Percentiles rank a stretch among this genome's conserved stretches.
Conservation (phyloP, 2,329 filamentous ascomycete species). For the Penicillium sp. region DNA sequence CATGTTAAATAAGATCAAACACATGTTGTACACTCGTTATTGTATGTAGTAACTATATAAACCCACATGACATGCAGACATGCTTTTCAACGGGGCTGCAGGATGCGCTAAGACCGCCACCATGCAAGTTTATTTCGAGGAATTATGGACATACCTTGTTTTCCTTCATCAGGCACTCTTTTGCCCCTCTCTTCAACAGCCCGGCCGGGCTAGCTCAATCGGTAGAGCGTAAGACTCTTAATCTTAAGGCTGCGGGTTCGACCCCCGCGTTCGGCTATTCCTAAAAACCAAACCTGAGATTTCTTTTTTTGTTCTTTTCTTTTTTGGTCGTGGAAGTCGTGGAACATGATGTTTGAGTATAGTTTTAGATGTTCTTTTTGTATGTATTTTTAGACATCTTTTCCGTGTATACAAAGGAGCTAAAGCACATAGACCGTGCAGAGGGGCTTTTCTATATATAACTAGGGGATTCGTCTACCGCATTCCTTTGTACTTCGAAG, state of each 20-base stretch:
- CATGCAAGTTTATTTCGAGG: neutral
- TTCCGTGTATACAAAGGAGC: too few relatives aligned
- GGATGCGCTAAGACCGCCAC: neutral
- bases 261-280: conserved; percentile 43
- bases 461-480: too few relatives aligned
- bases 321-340: neutral
- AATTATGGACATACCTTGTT: neutral
- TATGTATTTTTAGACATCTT: too few relatives aligned
- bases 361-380: too few relatives aligned
- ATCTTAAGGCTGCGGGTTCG: conserved; percentile 46
- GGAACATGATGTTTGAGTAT: too few relatives aligned
- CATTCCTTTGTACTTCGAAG: too few relatives aligned
- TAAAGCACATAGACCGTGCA: too few relatives aligned
- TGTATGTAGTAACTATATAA: too few relatives aligned
- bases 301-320: neutral
- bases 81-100: neutral
- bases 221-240: conserved; percentile 51
- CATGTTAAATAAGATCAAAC: neutral
- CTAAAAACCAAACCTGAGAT: conserved; percentile 7
- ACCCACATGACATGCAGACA: neutral
- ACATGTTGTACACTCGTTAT: too few relatives aligned
- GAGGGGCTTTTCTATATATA: too few relatives aligned
- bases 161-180: neutral
- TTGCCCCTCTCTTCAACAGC: neutral
- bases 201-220: conserved; percentile 50